A percentile compares a stretch with the other conserved stretches of the same genome.
phyloP scores from a whole-genome alignment of 2,329 filamentous ascomycete species.

The Xylariaceae sp. region DNA sequence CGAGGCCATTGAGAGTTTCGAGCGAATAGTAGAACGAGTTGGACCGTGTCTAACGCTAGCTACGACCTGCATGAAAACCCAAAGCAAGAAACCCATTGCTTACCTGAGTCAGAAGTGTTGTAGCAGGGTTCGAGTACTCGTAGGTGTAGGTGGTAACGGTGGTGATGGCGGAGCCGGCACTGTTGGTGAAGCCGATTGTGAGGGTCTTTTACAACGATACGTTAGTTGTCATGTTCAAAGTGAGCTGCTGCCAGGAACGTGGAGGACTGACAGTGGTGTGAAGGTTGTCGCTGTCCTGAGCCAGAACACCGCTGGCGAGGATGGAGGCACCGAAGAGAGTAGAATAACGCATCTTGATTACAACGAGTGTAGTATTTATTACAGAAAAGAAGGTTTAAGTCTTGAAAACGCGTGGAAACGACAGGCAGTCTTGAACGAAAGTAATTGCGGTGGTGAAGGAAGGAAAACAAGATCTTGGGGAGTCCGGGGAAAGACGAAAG shows the following conservation, averaged over 20 bases:
- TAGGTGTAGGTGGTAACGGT: slow-evolving; percentile 15
- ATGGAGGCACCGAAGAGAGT: slow-evolving; percentile 11
- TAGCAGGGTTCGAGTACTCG: slow-evolving; percentile 18
- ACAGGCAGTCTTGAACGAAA: neutral
- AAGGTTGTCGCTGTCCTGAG: slow-evolving; percentile 7
- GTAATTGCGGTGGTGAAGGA: neutral
- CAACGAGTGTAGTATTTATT: slow-evolving; percentile 7
- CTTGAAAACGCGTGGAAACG: neutral
- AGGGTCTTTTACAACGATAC: slow-evolving; percentile 5
- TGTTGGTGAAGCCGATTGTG: slow-evolving; percentile 14
- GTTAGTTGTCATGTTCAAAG: slow-evolving; percentile 7
- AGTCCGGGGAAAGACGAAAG: neutral
- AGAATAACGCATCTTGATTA: slow-evolving; percentile 17
- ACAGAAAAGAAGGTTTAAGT: neutral
- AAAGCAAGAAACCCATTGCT: no score
- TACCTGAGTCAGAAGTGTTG: slow-evolving; percentile 11
- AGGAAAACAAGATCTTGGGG: neutral
- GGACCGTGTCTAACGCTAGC: no score
- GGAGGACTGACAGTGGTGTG: slow-evolving; percentile 16
- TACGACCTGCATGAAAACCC: no score
- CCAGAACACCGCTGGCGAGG: slow-evolving; percentile 12
- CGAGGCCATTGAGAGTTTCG: no score
- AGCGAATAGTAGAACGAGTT: no score
- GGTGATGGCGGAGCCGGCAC: slow-evolving; percentile 10
- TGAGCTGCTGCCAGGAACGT: neutral